Base-by-base conservation (phyloP, 2,329 filamentous ascomycete species). In the Arthrobotrys pseudoclavata region DNA sequence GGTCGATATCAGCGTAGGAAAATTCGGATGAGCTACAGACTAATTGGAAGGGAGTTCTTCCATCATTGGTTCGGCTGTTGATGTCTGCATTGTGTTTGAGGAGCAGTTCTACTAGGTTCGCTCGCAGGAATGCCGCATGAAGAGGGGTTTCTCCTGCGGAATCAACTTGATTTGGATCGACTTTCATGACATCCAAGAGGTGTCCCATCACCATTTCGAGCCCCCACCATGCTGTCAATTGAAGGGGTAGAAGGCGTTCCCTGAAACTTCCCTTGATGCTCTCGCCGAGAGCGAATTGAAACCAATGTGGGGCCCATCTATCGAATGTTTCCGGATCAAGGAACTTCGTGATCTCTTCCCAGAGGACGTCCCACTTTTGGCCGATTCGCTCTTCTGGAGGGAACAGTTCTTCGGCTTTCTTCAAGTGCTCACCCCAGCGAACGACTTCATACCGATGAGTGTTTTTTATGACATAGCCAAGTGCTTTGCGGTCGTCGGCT, bases 351-450 rank as follows among this genome's bases (percentile, higher is more conserved):
- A 77, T 15, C 37, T 71, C 67, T 20, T 53, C 40, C 67, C 67
- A 71, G 37, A 77, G 67, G 0, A 48, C 47, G 22, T 70, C 67
- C 74, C 74, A 77, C 50, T 68, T 77, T 57, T 62, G 61, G 34
- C 74, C 74, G 2, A 67, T 52, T 22, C 74, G 40, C 24, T 77
- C 74, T 2, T 62, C 37, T 10, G 50, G 67, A 12, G 60, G 53
- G 34, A 62, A 66, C 4, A 77, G 47, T 37, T 77, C 67, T 15
- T 70, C 55, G 10, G 71, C n/a, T 22, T 53, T 50, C 40, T 77
- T 77, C 26, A 77, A 37, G 34, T 77, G 74, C 6, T 69, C 37
- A 7, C 60, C 45, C 72, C 72, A 76, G 15, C 64, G 64, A 1
- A 70, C 15, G 3, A 76, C 22, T 37, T 76, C 72, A 34, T 76